Evolutionary conservation across 495 filamentous ascomycete species (phyloP).

Genomic region (Penicillium coprophilum): DNA sequence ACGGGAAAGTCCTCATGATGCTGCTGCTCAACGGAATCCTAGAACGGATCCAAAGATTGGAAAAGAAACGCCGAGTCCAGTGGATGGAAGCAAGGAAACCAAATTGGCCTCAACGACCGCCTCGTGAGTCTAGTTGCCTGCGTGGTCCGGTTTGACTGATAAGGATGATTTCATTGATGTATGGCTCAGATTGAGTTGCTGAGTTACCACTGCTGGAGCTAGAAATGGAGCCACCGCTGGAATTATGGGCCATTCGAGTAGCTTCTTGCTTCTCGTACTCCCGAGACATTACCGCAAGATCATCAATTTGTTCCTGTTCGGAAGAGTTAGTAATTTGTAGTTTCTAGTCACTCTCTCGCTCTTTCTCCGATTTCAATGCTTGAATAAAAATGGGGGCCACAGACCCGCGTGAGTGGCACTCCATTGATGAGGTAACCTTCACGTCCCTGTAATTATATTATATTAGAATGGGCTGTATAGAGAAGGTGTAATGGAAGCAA

Average conservation of each 20-base stretch:
- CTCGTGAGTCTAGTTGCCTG: slow-evolving; percentile 35
- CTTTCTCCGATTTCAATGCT: neutral
- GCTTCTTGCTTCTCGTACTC: slow-evolving; percentile 55
- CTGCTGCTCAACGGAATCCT: neutral
- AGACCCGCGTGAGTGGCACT: slow-evolving; percentile 52
- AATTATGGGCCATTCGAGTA: slow-evolving; percentile 45
- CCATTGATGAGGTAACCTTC: slow-evolving; percentile 56
- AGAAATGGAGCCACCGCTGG: slow-evolving; percentile 3
- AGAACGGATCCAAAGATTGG: neutral
- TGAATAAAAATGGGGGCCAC: slow-evolving; percentile 15
- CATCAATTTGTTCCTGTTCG: slow-evolving; percentile 53
- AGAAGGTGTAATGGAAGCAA: slow-evolving; percentile 9
- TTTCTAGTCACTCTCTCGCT: neutral
- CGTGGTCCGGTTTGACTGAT: slow-evolving; percentile 37
- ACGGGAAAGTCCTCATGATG: neutral
- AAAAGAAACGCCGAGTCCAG: neutral
- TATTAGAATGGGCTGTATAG: slow-evolving; percentile 26
- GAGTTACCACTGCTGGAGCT: slow-evolving; percentile 20
- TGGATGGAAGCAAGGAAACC: neutral
- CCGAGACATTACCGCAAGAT: slow-evolving; percentile 49
- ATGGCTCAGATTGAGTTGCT: slow-evolving; percentile 36
- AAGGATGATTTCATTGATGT: slow-evolving; percentile 52
- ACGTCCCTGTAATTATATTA: slow-evolving; percentile 41
- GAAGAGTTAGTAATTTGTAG: slow-evolving; percentile 5
- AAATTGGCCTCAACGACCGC: slow-evolving; percentile 25